Conservation (phyloP, 768 basidiomycete species). For the Rossbeevera mucosa region DNA sequence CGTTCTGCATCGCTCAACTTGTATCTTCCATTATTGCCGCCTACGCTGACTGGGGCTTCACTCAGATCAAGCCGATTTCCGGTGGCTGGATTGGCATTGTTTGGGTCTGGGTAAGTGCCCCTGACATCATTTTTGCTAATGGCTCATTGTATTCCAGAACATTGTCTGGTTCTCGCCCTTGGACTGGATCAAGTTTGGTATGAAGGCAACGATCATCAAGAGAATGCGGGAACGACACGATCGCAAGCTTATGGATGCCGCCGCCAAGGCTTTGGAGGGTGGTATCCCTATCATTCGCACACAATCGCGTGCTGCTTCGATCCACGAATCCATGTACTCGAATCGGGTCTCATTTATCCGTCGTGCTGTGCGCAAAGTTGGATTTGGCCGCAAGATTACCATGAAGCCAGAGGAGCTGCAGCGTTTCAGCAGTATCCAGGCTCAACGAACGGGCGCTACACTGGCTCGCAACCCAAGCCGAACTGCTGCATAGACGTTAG, state of each 20-base stretch:
- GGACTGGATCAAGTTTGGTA: conserved; percentile 92
- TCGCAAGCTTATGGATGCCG: conserved; percentile 38
- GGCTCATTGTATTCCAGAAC: conserved; percentile 50
- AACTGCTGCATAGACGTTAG: conserved; percentile 41
- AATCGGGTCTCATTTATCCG: conserved; percentile 94
- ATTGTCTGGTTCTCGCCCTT: conserved; percentile 95
- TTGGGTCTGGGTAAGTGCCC: conserved; percentile 82
- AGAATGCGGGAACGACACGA: conserved; percentile 64
- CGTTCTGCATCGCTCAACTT: conserved; percentile 92
- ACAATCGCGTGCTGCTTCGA: conserved; percentile 81
- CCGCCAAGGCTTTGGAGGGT: conserved; percentile 31
- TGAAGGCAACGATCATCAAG: conserved; percentile 93
- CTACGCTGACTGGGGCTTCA: conserved; percentile 94
- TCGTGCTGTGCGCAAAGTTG: conserved; percentile 82
- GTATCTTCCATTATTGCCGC: conserved; percentile 94
- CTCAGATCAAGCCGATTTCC: conserved; percentile 69
- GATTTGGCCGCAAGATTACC: conserved; percentile 74
- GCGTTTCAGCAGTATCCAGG: conserved; percentile 84
- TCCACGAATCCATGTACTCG: conserved; percentile 90
- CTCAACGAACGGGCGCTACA: conserved; percentile 68
- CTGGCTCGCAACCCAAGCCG: conserved; percentile 75
- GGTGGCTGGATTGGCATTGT: conserved; percentile 97
- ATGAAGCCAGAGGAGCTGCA: conserved; percentile 84
- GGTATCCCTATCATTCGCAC: conserved; percentile 78
- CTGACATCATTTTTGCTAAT: neutral